Conservation (phyloP, 1,284 basidiomycete species). For the Uromyces viciae-fabae region DNA sequence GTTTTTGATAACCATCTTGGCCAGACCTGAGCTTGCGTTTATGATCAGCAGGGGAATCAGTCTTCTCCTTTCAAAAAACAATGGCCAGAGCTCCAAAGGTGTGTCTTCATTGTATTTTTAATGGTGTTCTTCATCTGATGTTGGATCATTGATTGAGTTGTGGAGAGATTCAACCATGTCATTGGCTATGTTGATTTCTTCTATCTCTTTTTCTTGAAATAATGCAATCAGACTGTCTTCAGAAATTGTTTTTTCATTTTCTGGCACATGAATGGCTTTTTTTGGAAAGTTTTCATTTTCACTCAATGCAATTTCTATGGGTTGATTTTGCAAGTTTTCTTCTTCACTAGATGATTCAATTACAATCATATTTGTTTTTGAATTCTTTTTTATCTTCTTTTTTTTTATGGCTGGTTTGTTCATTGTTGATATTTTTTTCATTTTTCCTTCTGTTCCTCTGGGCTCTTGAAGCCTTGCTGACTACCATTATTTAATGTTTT, state of each 20-base stretch:
- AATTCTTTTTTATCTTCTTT: neutral
- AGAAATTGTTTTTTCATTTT: too few species aligned
- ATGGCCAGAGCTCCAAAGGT: neutral
- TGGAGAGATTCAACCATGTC: neutral
- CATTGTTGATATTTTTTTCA: neutral
- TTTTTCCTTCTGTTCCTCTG: neutral
- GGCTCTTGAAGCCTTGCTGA: neutral
- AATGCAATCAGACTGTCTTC: neutral
- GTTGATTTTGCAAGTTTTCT: neutral
- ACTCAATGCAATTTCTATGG: too few species aligned
- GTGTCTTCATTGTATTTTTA: neutral
- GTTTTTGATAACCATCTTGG: neutral
- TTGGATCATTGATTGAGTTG: neutral
- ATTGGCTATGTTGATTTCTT: neutral
- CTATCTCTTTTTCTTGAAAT: neutral
- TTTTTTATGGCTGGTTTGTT: neutral
- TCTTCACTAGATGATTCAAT: too few species aligned
- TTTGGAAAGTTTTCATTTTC: neutral
- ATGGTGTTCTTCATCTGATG: neutral
- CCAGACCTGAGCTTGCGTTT: neutral
- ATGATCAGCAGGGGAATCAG: neutral
- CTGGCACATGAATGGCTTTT: too few species aligned
- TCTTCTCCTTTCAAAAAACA: neutral
- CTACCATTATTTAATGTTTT: neutral
- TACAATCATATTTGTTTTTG: too few species aligned